These are phyloP conservation scores for Oryza meridionalis DNA, from an alignment of 176 grass and related monocot species.

Conservation along the genomic window DNA sequence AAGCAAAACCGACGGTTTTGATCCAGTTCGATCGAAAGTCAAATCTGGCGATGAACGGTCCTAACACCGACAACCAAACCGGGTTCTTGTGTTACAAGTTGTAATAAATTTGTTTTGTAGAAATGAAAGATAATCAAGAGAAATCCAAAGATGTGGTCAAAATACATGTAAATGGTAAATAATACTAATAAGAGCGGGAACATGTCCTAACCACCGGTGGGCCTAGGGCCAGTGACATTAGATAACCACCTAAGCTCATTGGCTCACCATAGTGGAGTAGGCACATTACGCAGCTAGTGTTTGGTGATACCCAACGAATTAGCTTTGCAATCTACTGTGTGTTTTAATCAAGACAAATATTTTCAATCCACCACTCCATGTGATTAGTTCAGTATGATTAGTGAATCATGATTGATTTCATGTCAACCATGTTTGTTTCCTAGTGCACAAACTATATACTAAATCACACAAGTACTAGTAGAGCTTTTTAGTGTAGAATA, in stretches of 20 bases:
- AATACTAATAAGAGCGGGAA: too few species aligned
- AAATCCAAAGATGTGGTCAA: neutral
- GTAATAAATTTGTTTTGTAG: neutral
- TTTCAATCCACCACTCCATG: neutral
- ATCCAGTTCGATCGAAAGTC: too few species aligned
- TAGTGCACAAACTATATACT: neutral
- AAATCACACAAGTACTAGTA: neutral
- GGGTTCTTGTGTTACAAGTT: neutral
- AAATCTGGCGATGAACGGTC: too few species aligned
- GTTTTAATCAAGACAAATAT: neutral
- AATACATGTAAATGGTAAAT: neutral
- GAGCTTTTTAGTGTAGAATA: neutral
- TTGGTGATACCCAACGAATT: too few species aligned
- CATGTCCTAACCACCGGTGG: too few species aligned
- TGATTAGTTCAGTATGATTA: neutral
- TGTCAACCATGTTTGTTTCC: neutral
- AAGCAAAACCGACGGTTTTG: too few species aligned
- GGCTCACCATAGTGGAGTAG: too few species aligned
- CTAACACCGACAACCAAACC: too few species aligned
- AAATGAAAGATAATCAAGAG: neutral
- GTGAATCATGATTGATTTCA: neutral
- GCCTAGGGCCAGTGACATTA: too few species aligned
- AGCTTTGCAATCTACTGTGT: too few species aligned
- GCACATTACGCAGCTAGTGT: too few species aligned
- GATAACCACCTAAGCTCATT: too few species aligned